Conservation (phyloP, 345 rosid species). For the Salix viminalis region DNA sequence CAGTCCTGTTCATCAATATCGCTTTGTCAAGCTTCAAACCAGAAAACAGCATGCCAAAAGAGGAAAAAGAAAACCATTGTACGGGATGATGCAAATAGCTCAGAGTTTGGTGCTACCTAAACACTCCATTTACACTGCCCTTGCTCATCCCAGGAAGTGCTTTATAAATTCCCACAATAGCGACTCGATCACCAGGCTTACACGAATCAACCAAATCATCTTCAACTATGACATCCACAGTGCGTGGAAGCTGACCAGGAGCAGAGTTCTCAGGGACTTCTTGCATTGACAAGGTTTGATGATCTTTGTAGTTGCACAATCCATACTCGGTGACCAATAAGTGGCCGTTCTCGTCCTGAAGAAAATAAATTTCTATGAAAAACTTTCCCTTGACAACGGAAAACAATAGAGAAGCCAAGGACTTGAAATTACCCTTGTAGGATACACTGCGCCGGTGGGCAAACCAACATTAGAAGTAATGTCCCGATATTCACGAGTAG, state of each 20-base stretch:
- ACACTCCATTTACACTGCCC: constrained; percentile 97
- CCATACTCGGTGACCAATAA: constrained; percentile 96
- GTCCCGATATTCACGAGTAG: constrained; percentile 84
- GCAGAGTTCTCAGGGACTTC: constrained; percentile 99
- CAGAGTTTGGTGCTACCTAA: constrained; percentile 49
- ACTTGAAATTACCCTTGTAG: constrained; percentile 72
- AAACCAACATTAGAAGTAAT: constrained; percentile 79
- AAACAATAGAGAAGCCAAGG: neutral
- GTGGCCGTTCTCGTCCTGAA: constrained; percentile 87
- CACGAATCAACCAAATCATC: constrained; percentile 96
- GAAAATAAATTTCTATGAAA: constrained; percentile 5
- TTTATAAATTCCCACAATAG: constrained; percentile 84
- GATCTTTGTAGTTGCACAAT: constrained; percentile 89
- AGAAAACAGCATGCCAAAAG: neutral
- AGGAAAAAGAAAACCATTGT: neutral
- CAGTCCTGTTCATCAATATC: constrained; percentile 55
- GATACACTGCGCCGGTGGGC: constrained; percentile 97
- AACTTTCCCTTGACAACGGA: neutral
- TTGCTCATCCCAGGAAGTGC: constrained; percentile 93
- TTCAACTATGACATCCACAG: constrained; percentile 90
- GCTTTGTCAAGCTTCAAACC: constrained; percentile 13
- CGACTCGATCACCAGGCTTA: constrained; percentile 98
- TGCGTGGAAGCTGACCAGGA: constrained; percentile 99
- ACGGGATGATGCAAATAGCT: neutral
- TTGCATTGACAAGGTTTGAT: constrained; percentile 94